Base-by-base conservation (phyloP, 331 rosid genomes). In the Malus hybrid region DNA sequence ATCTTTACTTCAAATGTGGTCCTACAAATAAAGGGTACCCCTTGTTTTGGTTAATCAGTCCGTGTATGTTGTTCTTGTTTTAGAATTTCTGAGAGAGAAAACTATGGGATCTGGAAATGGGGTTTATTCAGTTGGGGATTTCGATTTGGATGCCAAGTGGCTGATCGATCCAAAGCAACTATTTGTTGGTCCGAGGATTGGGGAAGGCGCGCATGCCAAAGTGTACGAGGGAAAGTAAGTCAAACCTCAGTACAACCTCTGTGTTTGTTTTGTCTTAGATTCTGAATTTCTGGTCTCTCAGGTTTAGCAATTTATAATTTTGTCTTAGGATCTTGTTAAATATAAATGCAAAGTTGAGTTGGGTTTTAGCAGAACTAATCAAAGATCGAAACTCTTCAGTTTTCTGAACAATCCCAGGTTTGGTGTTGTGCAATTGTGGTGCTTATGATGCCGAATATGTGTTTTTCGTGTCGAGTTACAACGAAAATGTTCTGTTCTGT, bases 141-240 rank as follows among this genome's bases (percentile, higher is more conserved):
- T 91, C 67, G 83, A 69, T 77, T 86, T 91, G 54, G 95, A 91
- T 73, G 82, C 91, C 63, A 86, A 91, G 84, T 91, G 98, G 98
- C 73, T 88, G 74, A 82, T 91, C 68, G 97, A 93, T 91, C 98
- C 97, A 15, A 93, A 85, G 52, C 91, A 83, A 56, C 86, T 93
- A 48, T 91, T 91, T 79, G 91, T 93, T 84, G 98, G 98, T 3
- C 97, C 97, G 8, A 90, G 86, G 82, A 91, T 93, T 82, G 97
- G 98, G 71, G 97, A 91, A 77, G 97, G 98, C 78, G 98, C 93
- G 2, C 98, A 91, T 85, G 97, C 97, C 79, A 93, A 89, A 82
- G 97, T 93, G 74, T 93, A 93, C 72, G 91, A 93, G 71, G 98
- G 98, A 88, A 91, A 91, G 97, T 91, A 88, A 88, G 98, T 91